phyloP scores from a whole-genome alignment of 2,329 filamentous ascomycete species.

The Paramyrothecium roridum region DNA sequence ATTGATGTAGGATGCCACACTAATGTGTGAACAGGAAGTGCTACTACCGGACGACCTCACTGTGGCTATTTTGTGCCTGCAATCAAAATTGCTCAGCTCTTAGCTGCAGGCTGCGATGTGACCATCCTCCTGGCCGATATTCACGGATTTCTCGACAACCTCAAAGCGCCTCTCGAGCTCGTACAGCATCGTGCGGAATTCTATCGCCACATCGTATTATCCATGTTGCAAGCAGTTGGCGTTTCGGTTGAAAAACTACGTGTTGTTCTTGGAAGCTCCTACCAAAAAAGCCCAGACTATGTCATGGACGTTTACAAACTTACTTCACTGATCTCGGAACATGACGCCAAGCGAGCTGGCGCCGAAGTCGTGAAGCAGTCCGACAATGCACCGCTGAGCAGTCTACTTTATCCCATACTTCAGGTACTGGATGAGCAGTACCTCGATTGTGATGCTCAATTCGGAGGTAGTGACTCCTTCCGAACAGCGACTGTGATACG shows the following conservation, averaged over 20 bases:
- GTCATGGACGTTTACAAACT: conserved; percentile 87
- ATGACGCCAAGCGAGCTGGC: conserved; percentile 85
- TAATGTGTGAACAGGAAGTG: conserved; percentile 55
- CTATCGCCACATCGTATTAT: conserved; percentile 74
- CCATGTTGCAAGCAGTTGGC: conserved; percentile 71
- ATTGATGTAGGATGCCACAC: not conserved
- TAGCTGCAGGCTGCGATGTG: conserved; percentile 79
- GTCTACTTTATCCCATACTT: conserved; percentile 47
- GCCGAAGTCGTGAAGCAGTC: conserved; percentile 94
- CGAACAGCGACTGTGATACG: not conserved
- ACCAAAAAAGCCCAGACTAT: conserved; percentile 73
- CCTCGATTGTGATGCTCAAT: conserved; percentile 82
- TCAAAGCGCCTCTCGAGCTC: conserved; percentile 85
- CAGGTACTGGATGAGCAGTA: conserved; percentile 91
- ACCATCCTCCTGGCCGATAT: conserved; percentile 74
- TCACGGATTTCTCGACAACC: conserved; percentile 76
- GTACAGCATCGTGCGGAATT: conserved; percentile 79
- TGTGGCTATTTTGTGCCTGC: conserved; percentile 86
- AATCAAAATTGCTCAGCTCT: conserved; percentile 85
- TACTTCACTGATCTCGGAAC: conserved; percentile 65
- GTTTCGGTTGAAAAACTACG: conserved; percentile 76
- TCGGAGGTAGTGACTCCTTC: conserved; percentile 55
- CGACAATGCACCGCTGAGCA: conserved; percentile 65
- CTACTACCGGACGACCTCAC: conserved; percentile 84
- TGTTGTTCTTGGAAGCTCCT: conserved; percentile 81